Evolutionary conservation across 176 grass and related monocot genomes (phyloP).

Genomic region (Oropetium thomaeum): DNA sequence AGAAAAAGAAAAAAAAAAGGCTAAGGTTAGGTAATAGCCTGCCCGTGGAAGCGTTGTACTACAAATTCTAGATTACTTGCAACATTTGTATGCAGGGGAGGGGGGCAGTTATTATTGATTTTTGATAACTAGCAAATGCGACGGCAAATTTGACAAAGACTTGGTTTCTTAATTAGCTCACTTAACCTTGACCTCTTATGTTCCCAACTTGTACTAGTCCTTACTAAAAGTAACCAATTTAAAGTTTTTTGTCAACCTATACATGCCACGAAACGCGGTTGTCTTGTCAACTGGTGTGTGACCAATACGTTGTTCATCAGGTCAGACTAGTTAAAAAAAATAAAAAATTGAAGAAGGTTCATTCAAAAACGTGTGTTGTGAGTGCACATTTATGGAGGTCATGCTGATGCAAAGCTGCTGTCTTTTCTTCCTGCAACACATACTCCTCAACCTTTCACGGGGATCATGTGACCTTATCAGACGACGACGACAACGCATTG

Average conservation of each 20-base stretch:
- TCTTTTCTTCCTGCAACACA: conserved; percentile 8
- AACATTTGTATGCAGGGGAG: background rate
- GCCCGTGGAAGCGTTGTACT: conserved; percentile 15
- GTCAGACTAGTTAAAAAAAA: conserved; percentile 10
- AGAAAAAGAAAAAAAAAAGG: background rate
- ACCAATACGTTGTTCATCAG: background rate
- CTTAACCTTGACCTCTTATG: conserved; percentile 15
- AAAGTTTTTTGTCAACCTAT: background rate
- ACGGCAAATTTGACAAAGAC: background rate
- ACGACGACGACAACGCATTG: background rate
- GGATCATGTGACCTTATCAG: conserved; percentile 19
- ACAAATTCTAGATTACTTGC: conserved; percentile 11
- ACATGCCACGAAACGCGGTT: background rate
- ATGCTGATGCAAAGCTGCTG: background rate
- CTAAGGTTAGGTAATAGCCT: background rate
- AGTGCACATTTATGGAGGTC: background rate
- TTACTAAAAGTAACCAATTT: background rate
- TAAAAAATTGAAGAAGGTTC: conserved; percentile 1
- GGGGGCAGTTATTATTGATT: background rate
- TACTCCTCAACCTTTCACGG: conserved; percentile 27
- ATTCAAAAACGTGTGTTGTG: conserved; percentile 2
- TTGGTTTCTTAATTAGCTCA: background rate
- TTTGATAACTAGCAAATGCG: background rate
- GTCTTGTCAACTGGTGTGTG: background rate
- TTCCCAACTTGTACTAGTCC: background rate